Percentiles rank a stretch among this genome's conserved stretches.
Evolutionary conservation across 768 basidiomycete genomes (phyloP).

Genomic region (Podaxis carcinomalis): DNA sequence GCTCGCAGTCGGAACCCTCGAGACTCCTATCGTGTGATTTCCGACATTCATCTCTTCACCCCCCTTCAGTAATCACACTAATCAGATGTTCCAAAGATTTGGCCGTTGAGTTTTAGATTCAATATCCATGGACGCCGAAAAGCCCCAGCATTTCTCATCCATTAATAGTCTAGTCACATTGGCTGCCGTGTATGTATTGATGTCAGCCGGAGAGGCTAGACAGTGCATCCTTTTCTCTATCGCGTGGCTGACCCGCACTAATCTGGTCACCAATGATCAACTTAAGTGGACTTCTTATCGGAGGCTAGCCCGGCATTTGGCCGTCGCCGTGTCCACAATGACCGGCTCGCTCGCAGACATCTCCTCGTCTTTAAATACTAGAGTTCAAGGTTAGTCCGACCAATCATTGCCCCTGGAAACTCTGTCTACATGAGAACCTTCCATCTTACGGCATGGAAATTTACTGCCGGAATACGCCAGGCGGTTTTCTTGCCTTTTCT

Average conservation of each 20-base stretch:
- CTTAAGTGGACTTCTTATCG: neutral
- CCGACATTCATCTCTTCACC: neutral
- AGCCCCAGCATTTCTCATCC: neutral
- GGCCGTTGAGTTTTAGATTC: neutral
- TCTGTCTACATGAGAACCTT: neutral
- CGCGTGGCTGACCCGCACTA: neutral
- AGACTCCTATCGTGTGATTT: neutral
- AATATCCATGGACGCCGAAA: neutral
- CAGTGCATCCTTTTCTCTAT: neutral
- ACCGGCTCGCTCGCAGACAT: too few species aligned
- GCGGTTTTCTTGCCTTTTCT: neutral
- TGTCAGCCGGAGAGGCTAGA: neutral
- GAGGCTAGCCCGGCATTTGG: neutral
- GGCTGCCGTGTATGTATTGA: neutral
- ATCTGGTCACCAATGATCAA: neutral
- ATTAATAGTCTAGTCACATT: neutral
- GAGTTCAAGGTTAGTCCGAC: neutral
- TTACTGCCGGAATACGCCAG: neutral
- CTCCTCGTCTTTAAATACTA: too few species aligned
- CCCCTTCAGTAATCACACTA: neutral
- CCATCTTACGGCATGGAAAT: neutral
- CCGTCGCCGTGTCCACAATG: neutral
- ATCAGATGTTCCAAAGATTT: neutral
- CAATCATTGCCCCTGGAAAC: neutral
- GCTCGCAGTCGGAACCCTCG: neutral